Base-by-base conservation (phyloP, 139 green algal genomes). In the Chlorella sp. region DNA sequence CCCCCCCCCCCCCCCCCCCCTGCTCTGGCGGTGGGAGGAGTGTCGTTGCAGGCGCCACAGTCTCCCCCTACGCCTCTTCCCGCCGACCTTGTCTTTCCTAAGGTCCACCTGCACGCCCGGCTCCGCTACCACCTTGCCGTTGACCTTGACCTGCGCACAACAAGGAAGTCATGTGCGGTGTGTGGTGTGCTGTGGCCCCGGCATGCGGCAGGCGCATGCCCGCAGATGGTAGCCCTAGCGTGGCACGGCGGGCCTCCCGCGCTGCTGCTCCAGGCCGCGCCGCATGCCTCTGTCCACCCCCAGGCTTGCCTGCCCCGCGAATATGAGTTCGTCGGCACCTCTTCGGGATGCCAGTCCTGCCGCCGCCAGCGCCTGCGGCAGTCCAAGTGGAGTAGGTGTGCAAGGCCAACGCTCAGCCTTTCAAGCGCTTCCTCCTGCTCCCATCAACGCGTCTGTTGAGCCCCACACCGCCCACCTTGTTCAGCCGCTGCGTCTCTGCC, bases 311-410 rank as follows among this genome's bases (percentile, higher is more conserved):
- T 81, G 73, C 6, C 94, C 93, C 4, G 66, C 76, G 0, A 84
- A 84, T 9, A 99, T 93, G 0, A 98, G 71, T 1, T 89, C 88
- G 67, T 98, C 94, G 29, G 87, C 87, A 25, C 76, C 88, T 3
- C 95, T 82, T 8, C 95, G 75, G 0, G 94, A 97, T 0, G 95
- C 92, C 2, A 98, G 86, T 19, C 94, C 94, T 5, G 87, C 86
- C 23, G 72, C 48, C 1, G 94, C 93, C 31, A 98, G 74, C 9
- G 89, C 93, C 89, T 97, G 84, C 31, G 46, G 46, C 17, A n/a
- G 48, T 21, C 21, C 21, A 17, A 58, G 48, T n/a, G 48, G 48
- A n/a, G n/a, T n/a, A n/a, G n/a, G n/a, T n/a, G n/a, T n/a, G n/a
- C n/a, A n/a, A n/a, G n/a, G n/a, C n/a, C n/a, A n/a, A n/a, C n/a